Conservation (phyloP, 257 asterid genomes). For the Verbena officinalis region DNA sequence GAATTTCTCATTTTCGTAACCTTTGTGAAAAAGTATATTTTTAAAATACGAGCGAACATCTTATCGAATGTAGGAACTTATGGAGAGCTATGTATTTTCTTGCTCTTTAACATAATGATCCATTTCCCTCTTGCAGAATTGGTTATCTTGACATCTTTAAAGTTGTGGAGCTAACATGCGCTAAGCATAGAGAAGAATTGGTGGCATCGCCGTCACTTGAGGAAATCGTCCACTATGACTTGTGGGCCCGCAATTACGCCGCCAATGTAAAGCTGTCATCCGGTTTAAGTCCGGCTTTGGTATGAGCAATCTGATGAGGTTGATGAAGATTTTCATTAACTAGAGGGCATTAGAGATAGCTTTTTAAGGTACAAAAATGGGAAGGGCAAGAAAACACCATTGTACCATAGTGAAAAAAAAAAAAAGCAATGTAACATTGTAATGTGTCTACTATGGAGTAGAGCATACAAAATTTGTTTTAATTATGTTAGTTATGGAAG, state of each 20-base stretch:
- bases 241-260: slow-evolving; percentile 93
- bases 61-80: too few relatives aligned
- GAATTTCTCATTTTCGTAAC: too few relatives aligned
- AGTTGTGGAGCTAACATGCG: slow-evolving; percentile 92
- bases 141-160: slow-evolving; percentile 87
- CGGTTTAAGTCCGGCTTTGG: slow-evolving; percentile 61
- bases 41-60: too few relatives aligned
- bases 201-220: slow-evolving; percentile 75
- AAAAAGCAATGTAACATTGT: slow-evolving; percentile 27
- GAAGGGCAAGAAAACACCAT: slow-evolving; percentile 20
- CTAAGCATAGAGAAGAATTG: slow-evolving; percentile 68
- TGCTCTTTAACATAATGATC: neutral
- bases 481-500: slow-evolving; percentile 19
- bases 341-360: neutral
- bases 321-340: neutral
- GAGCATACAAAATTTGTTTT: slow-evolving; percentile 23
- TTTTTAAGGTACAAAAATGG: neutral
- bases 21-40: too few relatives aligned
- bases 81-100: too few relatives aligned
- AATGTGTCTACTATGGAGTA: slow-evolving; percentile 18
- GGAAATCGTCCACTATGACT: slow-evolving; percentile 87
- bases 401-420: slow-evolving; percentile 31
- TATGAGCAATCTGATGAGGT: slow-evolving; percentile 34
- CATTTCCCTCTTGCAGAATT: slow-evolving; percentile 55
- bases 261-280: slow-evolving; percentile 53